phyloP scores from a whole-genome alignment of 108 stramenopile species.

The Fragilariopsis cylindrus region DNA sequence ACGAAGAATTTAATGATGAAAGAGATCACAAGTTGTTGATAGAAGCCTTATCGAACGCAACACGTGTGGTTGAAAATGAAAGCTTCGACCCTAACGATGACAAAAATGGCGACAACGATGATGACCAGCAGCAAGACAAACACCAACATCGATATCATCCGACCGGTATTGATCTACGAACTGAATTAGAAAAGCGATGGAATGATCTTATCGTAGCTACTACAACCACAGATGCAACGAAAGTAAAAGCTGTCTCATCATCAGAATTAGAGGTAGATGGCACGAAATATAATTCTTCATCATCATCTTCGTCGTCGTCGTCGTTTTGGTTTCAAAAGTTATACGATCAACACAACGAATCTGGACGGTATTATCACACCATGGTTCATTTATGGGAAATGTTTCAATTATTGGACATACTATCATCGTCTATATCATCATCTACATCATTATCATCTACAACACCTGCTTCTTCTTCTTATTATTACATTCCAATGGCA shows the following conservation, averaged over 20 bases:
- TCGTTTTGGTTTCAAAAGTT: conserved; percentile 57
- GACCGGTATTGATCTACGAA: background rate
- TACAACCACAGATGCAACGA: background rate
- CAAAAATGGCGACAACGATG: background rate
- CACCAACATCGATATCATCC: background rate
- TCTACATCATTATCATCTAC: background rate
- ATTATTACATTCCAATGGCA: conserved; percentile 23
- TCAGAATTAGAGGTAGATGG: too few relatives aligned
- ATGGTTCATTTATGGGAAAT: conserved; percentile 75
- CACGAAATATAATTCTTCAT: background rate
- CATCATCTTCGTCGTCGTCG: too few relatives aligned
- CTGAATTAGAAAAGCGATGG: conserved; percentile 1
- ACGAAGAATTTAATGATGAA: background rate
- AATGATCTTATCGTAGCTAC: conserved; percentile 1
- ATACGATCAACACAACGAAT: conserved; percentile 44
- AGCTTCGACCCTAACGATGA: background rate
- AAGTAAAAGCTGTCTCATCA: background rate
- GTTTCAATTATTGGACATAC: conserved; percentile 29
- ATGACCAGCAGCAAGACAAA: too few relatives aligned
- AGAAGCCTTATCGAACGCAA: background rate
- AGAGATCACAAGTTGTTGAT: background rate
- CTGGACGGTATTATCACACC: conserved; percentile 74
- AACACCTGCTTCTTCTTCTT: too few relatives aligned
- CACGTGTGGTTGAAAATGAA: background rate
- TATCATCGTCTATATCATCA: too few relatives aligned